Evolutionary conservation across 2,329 filamentous ascomycete species (phyloP).

Genomic region (Nemania diffusa): DNA sequence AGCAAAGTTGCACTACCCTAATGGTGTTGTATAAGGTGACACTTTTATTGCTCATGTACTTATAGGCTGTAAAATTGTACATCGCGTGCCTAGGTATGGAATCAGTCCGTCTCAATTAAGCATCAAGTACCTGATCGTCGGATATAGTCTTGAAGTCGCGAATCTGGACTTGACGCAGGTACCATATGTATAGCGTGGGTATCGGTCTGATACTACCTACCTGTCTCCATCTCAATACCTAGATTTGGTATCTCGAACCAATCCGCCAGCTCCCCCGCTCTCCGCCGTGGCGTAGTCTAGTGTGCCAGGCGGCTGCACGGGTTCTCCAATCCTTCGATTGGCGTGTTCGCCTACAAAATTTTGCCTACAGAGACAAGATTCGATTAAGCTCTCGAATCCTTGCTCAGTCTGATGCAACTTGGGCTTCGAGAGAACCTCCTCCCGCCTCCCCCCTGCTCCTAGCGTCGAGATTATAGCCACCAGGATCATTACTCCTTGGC

Average conservation of each 20-base stretch:
- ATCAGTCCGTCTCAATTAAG: slow-evolving; percentile 5
- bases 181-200: too few relatives aligned
- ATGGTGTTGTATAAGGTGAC: not conserved
- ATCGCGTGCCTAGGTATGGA: slow-evolving; percentile 3
- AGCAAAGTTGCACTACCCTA: not conserved
- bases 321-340: not conserved
- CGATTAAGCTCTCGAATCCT: slow-evolving; percentile 38
- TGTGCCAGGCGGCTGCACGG: slow-evolving; percentile 2
- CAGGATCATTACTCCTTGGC: slow-evolving; percentile 38
- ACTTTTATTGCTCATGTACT: slow-evolving; percentile 6
- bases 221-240: not conserved
- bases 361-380: slow-evolving; percentile 13
- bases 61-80: slow-evolving; percentile 9
- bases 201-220: not conserved
- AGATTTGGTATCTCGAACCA: slow-evolving; percentile 1
- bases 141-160: slow-evolving; percentile 12
- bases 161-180: slow-evolving; percentile 4
- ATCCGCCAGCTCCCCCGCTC: slow-evolving; percentile 13
- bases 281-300: not conserved
- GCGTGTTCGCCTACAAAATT: not conserved
- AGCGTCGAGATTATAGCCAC: slow-evolving; percentile 15
- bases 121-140: slow-evolving; percentile 2
- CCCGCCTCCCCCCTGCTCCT: slow-evolving; percentile 35
- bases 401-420: slow-evolving; percentile 39
- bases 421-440: slow-evolving; percentile 37